These are phyloP conservation scores for Clavispora fructus DNA, from an alignment of 805 yeast species.

Conservation along the genomic window DNA sequence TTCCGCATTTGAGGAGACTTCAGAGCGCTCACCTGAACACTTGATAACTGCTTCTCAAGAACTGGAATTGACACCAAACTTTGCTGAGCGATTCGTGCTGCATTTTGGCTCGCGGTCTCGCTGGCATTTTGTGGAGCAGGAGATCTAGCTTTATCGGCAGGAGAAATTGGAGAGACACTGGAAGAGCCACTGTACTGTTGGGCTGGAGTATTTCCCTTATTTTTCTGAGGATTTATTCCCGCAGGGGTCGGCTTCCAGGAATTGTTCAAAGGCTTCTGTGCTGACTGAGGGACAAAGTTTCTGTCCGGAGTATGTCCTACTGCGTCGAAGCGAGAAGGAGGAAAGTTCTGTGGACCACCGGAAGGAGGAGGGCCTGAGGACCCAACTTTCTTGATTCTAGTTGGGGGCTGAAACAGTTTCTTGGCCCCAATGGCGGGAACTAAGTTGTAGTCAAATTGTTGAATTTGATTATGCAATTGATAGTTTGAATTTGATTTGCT, in stretches of 20 bases:
- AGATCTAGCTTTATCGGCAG: too few species aligned
- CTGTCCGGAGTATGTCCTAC: not conserved
- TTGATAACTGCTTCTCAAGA: slow-evolving; percentile 10
- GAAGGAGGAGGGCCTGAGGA: not conserved
- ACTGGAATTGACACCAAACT: slow-evolving; percentile 1
- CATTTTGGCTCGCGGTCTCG: not conserved
- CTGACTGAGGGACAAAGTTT: not conserved
- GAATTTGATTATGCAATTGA: slow-evolving; percentile 36
- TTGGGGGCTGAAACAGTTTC: slow-evolving; percentile 29
- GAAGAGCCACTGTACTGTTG: not conserved
- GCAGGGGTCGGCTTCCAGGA: not conserved
- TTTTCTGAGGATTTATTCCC: not conserved
- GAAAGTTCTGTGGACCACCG: not conserved
- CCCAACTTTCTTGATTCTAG: slow-evolving; percentile 23
- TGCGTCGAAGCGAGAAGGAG: slow-evolving; percentile 1
- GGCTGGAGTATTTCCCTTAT: not conserved
- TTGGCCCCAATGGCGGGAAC: slow-evolving; percentile 29
- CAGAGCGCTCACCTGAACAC: slow-evolving; percentile 3
- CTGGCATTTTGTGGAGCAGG: not conserved
- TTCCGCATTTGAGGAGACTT: slow-evolving; percentile 9
- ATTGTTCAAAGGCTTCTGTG: not conserved
- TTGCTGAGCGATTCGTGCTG: slow-evolving; percentile 9
- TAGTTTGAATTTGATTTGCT: slow-evolving; percentile 35
- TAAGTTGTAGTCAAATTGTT: slow-evolving; percentile 26
- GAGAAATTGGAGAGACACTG: too few species aligned